These are phyloP conservation scores for Raphanus raphanistrum DNA, from an alignment of 345 rosid genomes.

Conservation along the genomic window DNA sequence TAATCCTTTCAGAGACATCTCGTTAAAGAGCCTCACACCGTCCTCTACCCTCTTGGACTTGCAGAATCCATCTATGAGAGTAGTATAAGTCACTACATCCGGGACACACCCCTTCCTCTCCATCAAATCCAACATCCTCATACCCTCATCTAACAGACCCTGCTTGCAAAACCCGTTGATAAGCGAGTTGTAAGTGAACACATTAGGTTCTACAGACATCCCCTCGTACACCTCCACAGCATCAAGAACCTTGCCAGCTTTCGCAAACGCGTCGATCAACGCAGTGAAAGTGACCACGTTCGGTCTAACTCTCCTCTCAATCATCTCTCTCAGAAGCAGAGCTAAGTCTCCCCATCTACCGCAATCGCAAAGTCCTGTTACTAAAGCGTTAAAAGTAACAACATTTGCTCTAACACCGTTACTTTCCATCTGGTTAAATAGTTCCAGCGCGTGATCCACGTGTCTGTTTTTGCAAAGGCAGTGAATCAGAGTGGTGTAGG, in stretches of 20 bases:
- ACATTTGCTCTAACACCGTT: neutral
- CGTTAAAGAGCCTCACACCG: neutral
- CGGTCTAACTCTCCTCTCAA: conserved; percentile 18
- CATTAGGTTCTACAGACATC: conserved; percentile 32
- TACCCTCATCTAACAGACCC: conserved; percentile 38
- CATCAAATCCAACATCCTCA: conserved; percentile 28
- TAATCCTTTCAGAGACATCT: conserved; percentile 24
- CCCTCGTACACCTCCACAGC: conserved; percentile 28
- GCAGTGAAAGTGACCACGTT: conserved; percentile 39
- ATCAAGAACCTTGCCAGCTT: conserved; percentile 31
- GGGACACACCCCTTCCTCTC: conserved; percentile 21
- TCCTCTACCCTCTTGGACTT: conserved; percentile 30
- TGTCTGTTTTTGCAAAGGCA: neutral
- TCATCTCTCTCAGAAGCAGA: conserved; percentile 23
- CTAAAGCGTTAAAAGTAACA: neutral
- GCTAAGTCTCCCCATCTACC: conserved; percentile 25
- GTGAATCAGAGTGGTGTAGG: conserved; percentile 10
- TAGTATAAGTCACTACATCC: conserved; percentile 37
- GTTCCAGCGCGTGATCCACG: conserved; percentile 8
- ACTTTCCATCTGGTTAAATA: neutral
- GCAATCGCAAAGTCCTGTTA: neutral
- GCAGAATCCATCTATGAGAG: conserved; percentile 37
- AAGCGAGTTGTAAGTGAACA: conserved; percentile 44
- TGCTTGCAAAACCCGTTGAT: conserved; percentile 42
- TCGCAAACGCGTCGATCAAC: conserved; percentile 29